These are phyloP conservation scores for Neurospora sp. DNA, from an alignment of 495 filamentous ascomycete genomes.

Conservation along the genomic window DNA sequence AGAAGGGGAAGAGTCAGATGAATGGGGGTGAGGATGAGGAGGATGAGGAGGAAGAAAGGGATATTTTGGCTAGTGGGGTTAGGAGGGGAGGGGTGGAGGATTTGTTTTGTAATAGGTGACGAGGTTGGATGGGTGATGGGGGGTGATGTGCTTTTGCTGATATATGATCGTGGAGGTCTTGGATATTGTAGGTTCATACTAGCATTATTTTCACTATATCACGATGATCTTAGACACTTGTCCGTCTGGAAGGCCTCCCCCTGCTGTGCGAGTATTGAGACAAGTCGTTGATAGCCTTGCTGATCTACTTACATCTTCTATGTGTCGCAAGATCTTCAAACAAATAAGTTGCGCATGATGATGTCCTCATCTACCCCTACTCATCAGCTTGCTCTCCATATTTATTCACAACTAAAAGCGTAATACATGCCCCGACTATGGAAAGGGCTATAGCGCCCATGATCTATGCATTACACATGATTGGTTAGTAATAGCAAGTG, in stretches of 20 bases:
- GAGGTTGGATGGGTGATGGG: conserved; percentile 1
- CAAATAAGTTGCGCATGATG: background rate
- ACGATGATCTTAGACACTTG: background rate
- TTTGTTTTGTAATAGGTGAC: conserved; percentile 15
- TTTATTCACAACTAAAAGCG: conserved; percentile 35
- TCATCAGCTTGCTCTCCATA: conserved; percentile 15
- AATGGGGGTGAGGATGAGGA: background rate
- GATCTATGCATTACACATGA: conserved; percentile 31
- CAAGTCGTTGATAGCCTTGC: background rate
- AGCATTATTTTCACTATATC: background rate
- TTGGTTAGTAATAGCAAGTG: background rate
- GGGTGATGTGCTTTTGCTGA: background rate
- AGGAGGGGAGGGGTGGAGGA: conserved; percentile 5
- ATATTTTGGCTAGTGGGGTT: conserved; percentile 13
- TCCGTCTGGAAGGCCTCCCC: no score
- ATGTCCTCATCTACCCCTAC: background rate
- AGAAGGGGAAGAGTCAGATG: conserved; percentile 6
- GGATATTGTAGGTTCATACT: background rate
- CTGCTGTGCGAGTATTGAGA: background rate
- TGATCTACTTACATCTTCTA: background rate
- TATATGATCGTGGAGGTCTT: background rate
- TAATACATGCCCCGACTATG: conserved; percentile 67
- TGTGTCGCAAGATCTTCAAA: background rate
- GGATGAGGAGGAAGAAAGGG: conserved; percentile 18
- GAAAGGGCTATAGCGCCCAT: conserved; percentile 65